Percentiles rank a stretch among this genome's conserved stretches.
phyloP scores from a whole-genome alignment of 2,329 filamentous ascomycete genomes.

The Fusarium napiforme region DNA sequence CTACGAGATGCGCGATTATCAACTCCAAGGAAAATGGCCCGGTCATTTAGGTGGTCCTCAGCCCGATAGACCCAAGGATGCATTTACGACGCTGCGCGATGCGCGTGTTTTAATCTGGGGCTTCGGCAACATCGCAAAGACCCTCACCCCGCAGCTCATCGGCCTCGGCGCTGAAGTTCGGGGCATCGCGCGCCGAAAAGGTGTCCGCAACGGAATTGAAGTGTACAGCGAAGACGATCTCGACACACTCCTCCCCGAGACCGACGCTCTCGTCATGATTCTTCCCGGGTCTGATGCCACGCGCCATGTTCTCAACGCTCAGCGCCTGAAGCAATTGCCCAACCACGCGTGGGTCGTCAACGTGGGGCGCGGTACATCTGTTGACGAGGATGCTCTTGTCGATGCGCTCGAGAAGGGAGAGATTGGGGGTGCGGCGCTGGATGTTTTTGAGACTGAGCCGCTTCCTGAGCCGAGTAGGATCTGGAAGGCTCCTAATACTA shows the following conservation, averaged over 20 bases:
- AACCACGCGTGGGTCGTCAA: constrained; percentile 68
- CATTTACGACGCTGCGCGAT: constrained; percentile 69
- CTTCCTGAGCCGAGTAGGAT: constrained; percentile 56
- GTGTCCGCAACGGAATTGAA: constrained; percentile 68
- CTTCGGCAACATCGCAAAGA: constrained; percentile 74
- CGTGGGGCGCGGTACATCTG: constrained; percentile 60
- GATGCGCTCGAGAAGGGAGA: constrained; percentile 56
- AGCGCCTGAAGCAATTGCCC: constrained; percentile 64
- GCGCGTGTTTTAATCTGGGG: constrained; percentile 71
- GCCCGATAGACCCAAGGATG: constrained; percentile 65
- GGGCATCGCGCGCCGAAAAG: constrained; percentile 66
- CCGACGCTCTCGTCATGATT: constrained; percentile 76
- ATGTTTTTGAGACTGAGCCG: constrained; percentile 61
- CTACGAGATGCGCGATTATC: constrained; percentile 71
- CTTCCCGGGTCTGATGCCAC: constrained; percentile 69
- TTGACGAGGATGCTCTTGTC: constrained; percentile 62
- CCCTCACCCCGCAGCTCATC: constrained; percentile 64
- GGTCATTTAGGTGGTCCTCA: constrained; percentile 70
- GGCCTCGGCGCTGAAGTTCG: constrained; percentile 67
- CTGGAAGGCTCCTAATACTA: constrained; percentile 62
- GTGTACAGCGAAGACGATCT: constrained; percentile 66
- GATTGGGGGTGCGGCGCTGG: constrained; percentile 61
- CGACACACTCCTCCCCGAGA: constrained; percentile 62
- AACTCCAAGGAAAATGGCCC: constrained; percentile 67
- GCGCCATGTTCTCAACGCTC: constrained; percentile 63